A percentile compares a stretch with the other conserved stretches of the same genome.
These are phyloP conservation scores for Ceratobasidium sp. DNA, from an alignment of 1,284 basidiomycete species.

Conservation along the genomic window DNA sequence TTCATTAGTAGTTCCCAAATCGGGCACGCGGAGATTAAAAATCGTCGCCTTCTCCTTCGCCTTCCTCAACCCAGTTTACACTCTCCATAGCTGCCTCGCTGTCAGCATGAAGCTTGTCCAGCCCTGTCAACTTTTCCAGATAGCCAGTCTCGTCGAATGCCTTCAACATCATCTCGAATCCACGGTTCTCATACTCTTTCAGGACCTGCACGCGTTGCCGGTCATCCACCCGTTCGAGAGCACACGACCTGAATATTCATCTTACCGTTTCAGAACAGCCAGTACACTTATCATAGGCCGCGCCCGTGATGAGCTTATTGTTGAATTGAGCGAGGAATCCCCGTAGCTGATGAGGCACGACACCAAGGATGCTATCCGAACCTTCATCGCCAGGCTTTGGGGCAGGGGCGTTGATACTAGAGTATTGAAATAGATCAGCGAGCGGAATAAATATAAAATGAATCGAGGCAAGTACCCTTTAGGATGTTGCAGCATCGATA, in stretches of 20 bases:
- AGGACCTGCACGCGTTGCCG: conserved; percentile 69
- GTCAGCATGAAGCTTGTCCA: conserved; percentile 87
- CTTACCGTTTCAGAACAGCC: conserved; percentile 87
- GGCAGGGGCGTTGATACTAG: conserved; percentile 76
- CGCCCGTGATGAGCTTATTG: conserved; percentile 85
- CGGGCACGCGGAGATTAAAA: conserved; percentile 43
- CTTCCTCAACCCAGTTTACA: too few relatives aligned
- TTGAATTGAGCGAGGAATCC: conserved; percentile 91
- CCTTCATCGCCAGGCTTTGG: conserved; percentile 65
- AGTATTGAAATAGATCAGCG: neutral
- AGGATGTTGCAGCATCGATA: conserved; percentile 91
- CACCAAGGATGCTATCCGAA: conserved; percentile 76
- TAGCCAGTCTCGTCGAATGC: conserved; percentile 90
- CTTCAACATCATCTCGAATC: conserved; percentile 82
- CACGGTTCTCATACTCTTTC: conserved; percentile 78
- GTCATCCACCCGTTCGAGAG: neutral
- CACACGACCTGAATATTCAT: neutral
- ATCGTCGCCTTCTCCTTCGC: conserved; percentile 55
- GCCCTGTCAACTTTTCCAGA: conserved; percentile 85
- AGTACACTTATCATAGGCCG: conserved; percentile 90
- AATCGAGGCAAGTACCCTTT: conserved; percentile 71
- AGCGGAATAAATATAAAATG: neutral
- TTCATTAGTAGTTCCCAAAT: neutral
- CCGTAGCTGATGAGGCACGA: conserved; percentile 94
- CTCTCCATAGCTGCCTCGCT: conserved; percentile 80